These are phyloP conservation scores for Ogataea siamensis DNA, from an alignment of 805 yeast genomes.

Conservation along the genomic window DNA sequence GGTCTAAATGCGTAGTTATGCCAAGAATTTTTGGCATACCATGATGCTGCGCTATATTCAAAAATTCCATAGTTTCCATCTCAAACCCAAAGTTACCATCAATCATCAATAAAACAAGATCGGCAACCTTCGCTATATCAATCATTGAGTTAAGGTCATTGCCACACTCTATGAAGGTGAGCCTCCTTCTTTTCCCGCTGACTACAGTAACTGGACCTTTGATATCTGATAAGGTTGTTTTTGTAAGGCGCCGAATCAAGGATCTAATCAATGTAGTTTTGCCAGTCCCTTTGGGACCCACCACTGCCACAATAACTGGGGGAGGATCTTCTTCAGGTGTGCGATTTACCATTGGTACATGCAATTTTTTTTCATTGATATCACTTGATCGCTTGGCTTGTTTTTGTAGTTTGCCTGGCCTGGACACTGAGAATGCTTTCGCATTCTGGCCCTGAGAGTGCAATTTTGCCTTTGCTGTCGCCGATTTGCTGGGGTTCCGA, in stretches of 20 bases:
- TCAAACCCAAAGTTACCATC: slow-evolving; percentile 98
- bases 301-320: slow-evolving; percentile 93
- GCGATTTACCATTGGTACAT: slow-evolving; percentile 96
- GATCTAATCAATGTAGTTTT: slow-evolving; percentile 91
- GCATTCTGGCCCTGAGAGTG: slow-evolving; percentile 86
- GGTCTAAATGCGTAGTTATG: slow-evolving; percentile 91
- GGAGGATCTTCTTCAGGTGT: slow-evolving; percentile 98
- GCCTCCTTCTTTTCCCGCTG: slow-evolving; percentile 87
- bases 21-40: slow-evolving; percentile 98
- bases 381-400: slow-evolving; percentile 85
- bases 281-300: slow-evolving; percentile 99
- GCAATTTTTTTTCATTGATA: slow-evolving; percentile 75
- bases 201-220: slow-evolving; percentile 97
- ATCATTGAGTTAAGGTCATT: slow-evolving; percentile 95
- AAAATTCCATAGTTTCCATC: slow-evolving; percentile 99
- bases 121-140: slow-evolving; percentile 94
- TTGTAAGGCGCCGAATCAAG: slow-evolving; percentile 80
- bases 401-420: slow-evolving; percentile 82
- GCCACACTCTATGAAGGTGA: slow-evolving; percentile 89
- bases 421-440: slow-evolving; percentile 77
- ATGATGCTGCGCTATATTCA: slow-evolving; percentile 94
- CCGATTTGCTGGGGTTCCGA: slow-evolving; percentile 52
- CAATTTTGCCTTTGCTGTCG: slow-evolving; percentile 78
- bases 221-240: slow-evolving; percentile 79
- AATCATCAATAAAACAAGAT: slow-evolving; percentile 79